Evolutionary conservation across 371 early-diverging fungal species (phyloP).

Genomic region (Mortierella sp.): DNA sequence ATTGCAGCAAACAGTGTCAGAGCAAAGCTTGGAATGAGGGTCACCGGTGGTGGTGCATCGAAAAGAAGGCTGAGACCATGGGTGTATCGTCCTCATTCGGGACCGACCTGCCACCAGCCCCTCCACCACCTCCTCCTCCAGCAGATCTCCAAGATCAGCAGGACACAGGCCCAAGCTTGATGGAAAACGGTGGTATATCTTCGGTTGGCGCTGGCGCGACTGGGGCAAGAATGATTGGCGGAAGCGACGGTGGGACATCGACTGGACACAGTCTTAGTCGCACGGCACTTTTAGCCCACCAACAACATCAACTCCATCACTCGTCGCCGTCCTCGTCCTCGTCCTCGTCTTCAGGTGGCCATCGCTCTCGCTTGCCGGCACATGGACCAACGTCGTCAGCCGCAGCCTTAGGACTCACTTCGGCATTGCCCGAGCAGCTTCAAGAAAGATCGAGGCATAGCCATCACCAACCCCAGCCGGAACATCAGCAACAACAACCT

Average conservation of each 20-base stretch:
- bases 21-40: conserved; percentile 83
- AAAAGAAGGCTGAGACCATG: conserved; percentile 61
- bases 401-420: not conserved
- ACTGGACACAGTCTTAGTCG: conserved; percentile 2
- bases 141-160: conserved; percentile 52
- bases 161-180: conserved; percentile 24
- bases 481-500: conserved; percentile 1
- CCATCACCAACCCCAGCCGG: not conserved
- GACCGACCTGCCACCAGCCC: conserved; percentile 47
- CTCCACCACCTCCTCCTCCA: conserved; percentile 53
- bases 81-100: conserved; percentile 45
- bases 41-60: conserved; percentile 85
- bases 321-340: no score
- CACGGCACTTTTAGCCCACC: conserved; percentile 9
- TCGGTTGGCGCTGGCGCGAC: conserved; percentile 31
- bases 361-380: not conserved
- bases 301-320: conserved; percentile 20
- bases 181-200: conserved; percentile 36
- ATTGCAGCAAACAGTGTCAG: conserved; percentile 81
- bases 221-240: conserved; percentile 45
- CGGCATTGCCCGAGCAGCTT: not conserved
- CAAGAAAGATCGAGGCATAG: no score
- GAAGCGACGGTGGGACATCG: conserved; percentile 30
- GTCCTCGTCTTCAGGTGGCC: not conserved
- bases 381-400: not conserved